These are phyloP conservation scores for Suillus lakei DNA, from an alignment of 768 basidiomycete species.

Conservation along the genomic window DNA sequence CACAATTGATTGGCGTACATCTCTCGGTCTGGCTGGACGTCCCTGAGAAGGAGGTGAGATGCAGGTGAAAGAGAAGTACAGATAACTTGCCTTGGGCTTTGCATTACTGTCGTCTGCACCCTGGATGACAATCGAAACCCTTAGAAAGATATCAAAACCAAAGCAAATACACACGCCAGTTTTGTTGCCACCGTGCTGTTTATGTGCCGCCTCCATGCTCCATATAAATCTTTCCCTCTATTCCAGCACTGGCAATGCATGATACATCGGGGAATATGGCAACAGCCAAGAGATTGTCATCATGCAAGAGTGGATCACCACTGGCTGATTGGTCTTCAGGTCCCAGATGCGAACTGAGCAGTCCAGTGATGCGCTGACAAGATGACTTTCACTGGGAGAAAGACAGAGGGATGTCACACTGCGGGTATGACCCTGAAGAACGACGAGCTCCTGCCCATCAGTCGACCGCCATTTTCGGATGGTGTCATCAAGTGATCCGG, in stretches of 20 bases:
- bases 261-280: slow-evolving; percentile 82
- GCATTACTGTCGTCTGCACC: not conserved
- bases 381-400: not conserved
- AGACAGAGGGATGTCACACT: not conserved
- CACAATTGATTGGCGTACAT: not conserved
- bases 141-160: not conserved
- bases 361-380: not conserved
- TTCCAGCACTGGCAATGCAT: slow-evolving; percentile 79
- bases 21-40: not conserved
- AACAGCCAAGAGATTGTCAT: slow-evolving; percentile 76
- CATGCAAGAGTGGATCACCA: slow-evolving; percentile 64
- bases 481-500: not conserved
- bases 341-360: not conserved
- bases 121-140: not conserved
- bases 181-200: not conserved
- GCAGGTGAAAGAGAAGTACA: not conserved
- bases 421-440: not conserved
- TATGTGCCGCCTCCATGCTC: slow-evolving; percentile 55
- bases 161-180: not conserved
- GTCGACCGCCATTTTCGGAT: not conserved
- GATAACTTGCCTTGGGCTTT: not conserved
- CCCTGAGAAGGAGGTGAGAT: not conserved
- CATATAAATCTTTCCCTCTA: slow-evolving; percentile 77
- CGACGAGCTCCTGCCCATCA: not conserved
- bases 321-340: not conserved